Conservation (phyloP, 805 yeast genomes). For the Yarrowia sp. region DNA sequence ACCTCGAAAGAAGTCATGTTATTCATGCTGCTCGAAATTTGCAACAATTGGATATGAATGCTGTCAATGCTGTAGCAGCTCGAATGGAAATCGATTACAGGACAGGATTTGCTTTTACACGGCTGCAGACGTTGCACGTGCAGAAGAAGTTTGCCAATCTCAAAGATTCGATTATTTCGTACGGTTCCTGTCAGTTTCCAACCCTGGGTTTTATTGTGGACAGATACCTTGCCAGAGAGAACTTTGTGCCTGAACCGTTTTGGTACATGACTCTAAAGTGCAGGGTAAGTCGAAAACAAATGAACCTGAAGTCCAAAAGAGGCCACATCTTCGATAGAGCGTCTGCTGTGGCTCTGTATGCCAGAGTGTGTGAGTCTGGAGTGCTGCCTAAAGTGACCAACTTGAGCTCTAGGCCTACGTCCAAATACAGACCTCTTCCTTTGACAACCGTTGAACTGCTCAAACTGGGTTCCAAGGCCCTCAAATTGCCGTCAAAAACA, state of each 20-base stretch:
- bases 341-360: conserved; percentile 60
- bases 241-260: conserved; percentile 71
- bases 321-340: conserved; percentile 70
- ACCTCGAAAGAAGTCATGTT: conserved; percentile 72
- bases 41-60: conserved; percentile 54
- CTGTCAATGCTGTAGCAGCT: conserved; percentile 80
- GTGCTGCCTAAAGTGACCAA: conserved; percentile 7
- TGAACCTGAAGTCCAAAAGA: conserved; percentile 66
- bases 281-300: conserved; percentile 28
- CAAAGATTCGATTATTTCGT: conserved; percentile 52
- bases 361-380: conserved; percentile 51
- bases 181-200: conserved; percentile 96
- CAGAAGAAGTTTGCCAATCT: conserved; percentile 37
- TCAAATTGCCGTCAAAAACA: conserved; percentile 75
- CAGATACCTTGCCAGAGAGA: conserved; percentile 68
- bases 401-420: conserved; percentile 58
- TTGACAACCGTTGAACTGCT: conserved; percentile 92
- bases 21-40: conserved; percentile 72
- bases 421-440: conserved; percentile 82
- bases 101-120: conserved; percentile 84
- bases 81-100: conserved; percentile 84
- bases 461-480: conserved; percentile 70
- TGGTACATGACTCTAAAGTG: conserved; percentile 67
- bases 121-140: conserved; percentile 58
- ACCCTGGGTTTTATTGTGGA: conserved; percentile 96